Conservation (phyloP, 805 yeast species). For the Ogataea parapolymorpha region DNA sequence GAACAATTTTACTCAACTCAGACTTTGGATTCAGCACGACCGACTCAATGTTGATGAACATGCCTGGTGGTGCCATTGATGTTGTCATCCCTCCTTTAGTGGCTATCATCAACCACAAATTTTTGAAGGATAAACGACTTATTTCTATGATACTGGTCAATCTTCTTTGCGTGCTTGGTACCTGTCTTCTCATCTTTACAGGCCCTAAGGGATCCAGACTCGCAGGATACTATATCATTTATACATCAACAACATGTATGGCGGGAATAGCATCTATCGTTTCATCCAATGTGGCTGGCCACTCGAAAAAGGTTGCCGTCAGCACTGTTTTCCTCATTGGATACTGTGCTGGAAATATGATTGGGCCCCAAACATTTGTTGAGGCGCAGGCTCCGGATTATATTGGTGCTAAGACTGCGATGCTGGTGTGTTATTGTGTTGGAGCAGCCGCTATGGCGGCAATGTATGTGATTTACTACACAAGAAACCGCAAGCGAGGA, state of each 20-base stretch:
- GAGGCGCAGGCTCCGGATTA: conserved; percentile 51
- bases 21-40: conserved; percentile 25
- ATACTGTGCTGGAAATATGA: conserved; percentile 59
- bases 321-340: conserved; percentile 52
- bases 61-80: conserved; percentile 34
- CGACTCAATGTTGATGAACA: conserved; percentile 33
- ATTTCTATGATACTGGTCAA: not conserved
- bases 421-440: conserved; percentile 39
- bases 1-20: conserved; percentile 30
- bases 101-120: conserved; percentile 21
- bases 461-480: not conserved
- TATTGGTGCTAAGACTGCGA: conserved; percentile 48
- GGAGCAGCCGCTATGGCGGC: not conserved
- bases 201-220: not conserved
- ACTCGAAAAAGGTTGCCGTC: conserved; percentile 54
- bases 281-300: conserved; percentile 41
- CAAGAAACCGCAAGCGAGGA: not conserved
- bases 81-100: conserved; percentile 29
- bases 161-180: conserved; percentile 16
- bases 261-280: conserved; percentile 4
- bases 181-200: conserved; percentile 25
- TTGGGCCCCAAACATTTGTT: conserved; percentile 67
- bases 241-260: not conserved
- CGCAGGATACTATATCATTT: conserved; percentile 2
- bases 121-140: not conserved